These are phyloP conservation scores for Epichloe coenophiala DNA, from an alignment of 2,329 filamentous ascomycete species.

Conservation along the genomic window DNA sequence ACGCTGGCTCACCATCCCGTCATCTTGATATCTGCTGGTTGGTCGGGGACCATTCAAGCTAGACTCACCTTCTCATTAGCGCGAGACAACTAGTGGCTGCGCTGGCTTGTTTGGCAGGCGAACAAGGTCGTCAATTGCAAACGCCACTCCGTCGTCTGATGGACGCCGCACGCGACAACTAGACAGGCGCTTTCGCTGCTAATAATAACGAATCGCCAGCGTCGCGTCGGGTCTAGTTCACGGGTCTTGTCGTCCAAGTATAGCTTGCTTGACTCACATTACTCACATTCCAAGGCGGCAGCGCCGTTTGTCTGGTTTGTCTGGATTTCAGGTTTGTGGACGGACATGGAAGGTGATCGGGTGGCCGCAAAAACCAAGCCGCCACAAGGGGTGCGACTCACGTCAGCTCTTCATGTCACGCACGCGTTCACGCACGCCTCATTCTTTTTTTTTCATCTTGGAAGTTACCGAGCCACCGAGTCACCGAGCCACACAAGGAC, in stretches of 20 bases:
- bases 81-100: neutral
- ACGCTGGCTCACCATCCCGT: neutral
- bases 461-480: too few species aligned
- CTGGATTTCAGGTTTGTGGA: neutral
- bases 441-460: neutral
- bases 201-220: neutral
- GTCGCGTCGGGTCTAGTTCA: neutral
- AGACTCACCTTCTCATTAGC: neutral
- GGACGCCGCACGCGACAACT: too few species aligned
- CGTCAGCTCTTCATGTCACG: constrained; percentile 2
- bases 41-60: too few species aligned
- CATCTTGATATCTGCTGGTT: too few species aligned
- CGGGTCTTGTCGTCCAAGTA: neutral
- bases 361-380: neutral
- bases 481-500: too few species aligned
- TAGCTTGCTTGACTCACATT: neutral
- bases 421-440: neutral
- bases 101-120: too few species aligned
- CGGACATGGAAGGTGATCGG: neutral
- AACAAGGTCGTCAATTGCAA: too few species aligned
- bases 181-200: neutral
- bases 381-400: constrained; percentile 2
- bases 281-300: neutral
- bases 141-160: too few species aligned
- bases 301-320: neutral